phyloP scores from a whole-genome alignment of 495 filamentous ascomycete species.

The Hypoxylon fuscum region DNA sequence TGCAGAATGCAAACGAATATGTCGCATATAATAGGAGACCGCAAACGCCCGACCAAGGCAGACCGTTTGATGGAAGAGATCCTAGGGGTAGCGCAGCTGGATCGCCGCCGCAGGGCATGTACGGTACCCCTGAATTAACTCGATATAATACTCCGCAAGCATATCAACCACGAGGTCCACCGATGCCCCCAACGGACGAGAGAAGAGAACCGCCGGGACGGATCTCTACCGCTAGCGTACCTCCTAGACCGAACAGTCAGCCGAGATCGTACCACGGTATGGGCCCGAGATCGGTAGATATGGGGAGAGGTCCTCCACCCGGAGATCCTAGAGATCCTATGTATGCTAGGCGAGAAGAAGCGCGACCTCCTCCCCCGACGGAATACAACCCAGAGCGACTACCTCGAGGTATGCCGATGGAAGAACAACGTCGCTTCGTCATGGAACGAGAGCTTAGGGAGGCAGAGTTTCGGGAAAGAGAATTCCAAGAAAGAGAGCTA shows the following conservation, averaged over 20 bases:
- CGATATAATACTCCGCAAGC: conserved; percentile 64
- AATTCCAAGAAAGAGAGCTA: conserved; percentile 32
- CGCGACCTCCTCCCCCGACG: conserved; percentile 29
- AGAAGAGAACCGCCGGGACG: conserved; percentile 54
- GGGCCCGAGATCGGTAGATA: conserved; percentile 50
- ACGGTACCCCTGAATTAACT: conserved; percentile 61
- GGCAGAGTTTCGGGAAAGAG: conserved; percentile 41
- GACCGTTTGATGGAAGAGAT: conserved; percentile 58
- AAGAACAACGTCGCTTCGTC: conserved; percentile 44
- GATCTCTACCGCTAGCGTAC: conserved; percentile 47
- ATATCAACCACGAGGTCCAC: conserved; percentile 53
- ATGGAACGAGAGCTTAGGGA: conserved; percentile 42
- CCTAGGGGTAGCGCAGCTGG: conserved; percentile 56
- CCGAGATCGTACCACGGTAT: conserved; percentile 57
- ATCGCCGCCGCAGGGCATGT: conserved; percentile 55
- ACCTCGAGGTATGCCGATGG: conserved; percentile 43
- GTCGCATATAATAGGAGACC: conserved; percentile 67
- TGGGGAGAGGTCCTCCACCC: conserved; percentile 49
- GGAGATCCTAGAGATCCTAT: conserved; percentile 45
- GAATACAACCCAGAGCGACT: conserved; percentile 61
- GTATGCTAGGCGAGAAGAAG: conserved; percentile 56
- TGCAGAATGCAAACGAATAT: conserved; percentile 63
- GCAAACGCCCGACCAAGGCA: conserved; percentile 75
- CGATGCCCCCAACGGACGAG: conserved; percentile 51
- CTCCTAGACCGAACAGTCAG: conserved; percentile 61